Evolutionary conservation across 176 grass and related monocot species (phyloP).

Genomic region (Carex myosuroides): DNA sequence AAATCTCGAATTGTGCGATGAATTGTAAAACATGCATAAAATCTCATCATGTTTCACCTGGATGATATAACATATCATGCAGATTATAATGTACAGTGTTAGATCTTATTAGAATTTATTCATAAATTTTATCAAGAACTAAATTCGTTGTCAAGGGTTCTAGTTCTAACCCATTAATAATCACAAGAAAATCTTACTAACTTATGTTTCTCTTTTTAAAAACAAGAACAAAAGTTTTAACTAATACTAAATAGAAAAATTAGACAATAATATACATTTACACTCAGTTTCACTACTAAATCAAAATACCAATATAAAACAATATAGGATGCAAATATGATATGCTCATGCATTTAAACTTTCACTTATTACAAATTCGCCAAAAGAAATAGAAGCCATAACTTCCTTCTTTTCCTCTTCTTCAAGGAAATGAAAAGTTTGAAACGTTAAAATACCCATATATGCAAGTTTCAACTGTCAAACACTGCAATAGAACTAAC

Average conservation of each 20-base stretch:
- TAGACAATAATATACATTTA: neutral
- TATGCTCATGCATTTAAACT: neutral
- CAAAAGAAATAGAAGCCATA: neutral
- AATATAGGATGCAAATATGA: neutral
- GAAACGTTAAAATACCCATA: neutral
- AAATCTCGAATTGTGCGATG: neutral
- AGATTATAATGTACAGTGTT: neutral
- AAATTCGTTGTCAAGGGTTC: neutral
- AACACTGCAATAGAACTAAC: neutral
- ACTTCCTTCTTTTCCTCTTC: neutral
- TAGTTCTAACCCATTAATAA: neutral
- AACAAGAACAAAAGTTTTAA: neutral
- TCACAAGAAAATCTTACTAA: neutral
- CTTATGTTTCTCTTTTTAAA: neutral
- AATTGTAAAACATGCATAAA: neutral
- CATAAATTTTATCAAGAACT: neutral
- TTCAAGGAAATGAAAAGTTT: neutral
- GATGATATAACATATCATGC: neutral
- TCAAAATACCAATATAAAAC: neutral
- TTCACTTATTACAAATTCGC: conserved; percentile 1
- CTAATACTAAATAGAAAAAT: neutral
- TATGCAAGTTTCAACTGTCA: neutral
- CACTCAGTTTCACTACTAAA: neutral
- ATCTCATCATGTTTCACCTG: neutral
- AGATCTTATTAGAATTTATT: neutral